Evolutionary conservation across 148 eudicot species (phyloP).

Genomic region (Rhododendron griersonianum): DNA sequence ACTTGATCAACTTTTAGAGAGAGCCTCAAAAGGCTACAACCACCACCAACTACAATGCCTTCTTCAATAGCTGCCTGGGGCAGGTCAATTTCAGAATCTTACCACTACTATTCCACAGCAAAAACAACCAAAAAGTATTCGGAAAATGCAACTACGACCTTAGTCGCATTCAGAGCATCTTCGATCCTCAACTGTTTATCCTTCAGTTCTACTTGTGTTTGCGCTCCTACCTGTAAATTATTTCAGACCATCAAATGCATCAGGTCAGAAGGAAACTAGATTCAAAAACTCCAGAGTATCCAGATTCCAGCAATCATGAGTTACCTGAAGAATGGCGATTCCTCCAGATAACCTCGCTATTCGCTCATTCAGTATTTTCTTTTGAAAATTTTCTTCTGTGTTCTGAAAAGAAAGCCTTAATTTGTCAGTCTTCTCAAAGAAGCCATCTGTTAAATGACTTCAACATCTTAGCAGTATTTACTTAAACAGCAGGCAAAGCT

Average conservation of each 20-base stretch:
- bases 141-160: constrained; percentile 31
- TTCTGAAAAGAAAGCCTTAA: constrained; percentile 38
- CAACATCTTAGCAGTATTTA: background rate
- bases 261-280: background rate
- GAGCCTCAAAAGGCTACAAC: constrained; percentile 81
- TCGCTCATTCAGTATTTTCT: constrained; percentile 72
- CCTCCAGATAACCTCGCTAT: constrained; percentile 78
- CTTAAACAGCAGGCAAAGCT: background rate
- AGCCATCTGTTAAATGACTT: background rate
- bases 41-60: constrained; percentile 97
- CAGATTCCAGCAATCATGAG: background rate
- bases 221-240: constrained; percentile 75
- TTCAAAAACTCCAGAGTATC: constrained; percentile 6
- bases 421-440: background rate
- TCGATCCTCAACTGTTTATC: constrained; percentile 73
- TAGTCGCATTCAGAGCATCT: constrained; percentile 82
- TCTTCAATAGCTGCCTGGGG: constrained; percentile 89
- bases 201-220: constrained; percentile 68
- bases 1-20: constrained; percentile 56
- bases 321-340: constrained; percentile 76
- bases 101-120: background rate
- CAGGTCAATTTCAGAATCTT: constrained; percentile 50
- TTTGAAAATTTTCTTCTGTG: constrained; percentile 64
- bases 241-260: background rate
- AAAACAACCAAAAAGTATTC: background rate